Percentiles rank a stretch among this genome's conserved stretches.
phyloP scores from a whole-genome alignment of 2,329 filamentous ascomycete species.

The Bipolaris victoriae region DNA sequence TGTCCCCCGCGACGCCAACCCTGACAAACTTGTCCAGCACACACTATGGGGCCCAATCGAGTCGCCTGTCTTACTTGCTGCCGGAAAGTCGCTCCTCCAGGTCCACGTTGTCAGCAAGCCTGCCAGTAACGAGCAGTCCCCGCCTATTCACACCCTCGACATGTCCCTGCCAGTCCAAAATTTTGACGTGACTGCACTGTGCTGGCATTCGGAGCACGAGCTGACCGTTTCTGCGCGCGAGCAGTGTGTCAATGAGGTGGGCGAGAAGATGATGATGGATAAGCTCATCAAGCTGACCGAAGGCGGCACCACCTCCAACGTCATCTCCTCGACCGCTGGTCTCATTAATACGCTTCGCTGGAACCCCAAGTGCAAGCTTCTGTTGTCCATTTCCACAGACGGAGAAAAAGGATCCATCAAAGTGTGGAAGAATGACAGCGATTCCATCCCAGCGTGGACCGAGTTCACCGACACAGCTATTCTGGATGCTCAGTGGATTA shows the following conservation, averaged over 20 bases:
- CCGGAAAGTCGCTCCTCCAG: slow-evolving; percentile 45
- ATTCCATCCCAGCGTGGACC: slow-evolving; percentile 50
- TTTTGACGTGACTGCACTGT: slow-evolving; percentile 46
- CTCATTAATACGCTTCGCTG: slow-evolving; percentile 47
- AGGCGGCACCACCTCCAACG: slow-evolving; percentile 37
- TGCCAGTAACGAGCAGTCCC: slow-evolving; percentile 6
- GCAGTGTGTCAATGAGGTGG: slow-evolving; percentile 44
- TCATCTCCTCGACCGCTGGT: slow-evolving; percentile 47
- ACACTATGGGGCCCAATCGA: slow-evolving; percentile 46
- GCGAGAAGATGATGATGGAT: slow-evolving; percentile 48
- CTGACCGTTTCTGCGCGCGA: slow-evolving; percentile 45
- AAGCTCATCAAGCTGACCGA: slow-evolving; percentile 46
- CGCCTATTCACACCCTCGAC: slow-evolving; percentile 28
- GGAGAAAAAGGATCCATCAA: slow-evolving; percentile 49
- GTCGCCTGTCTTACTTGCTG: slow-evolving; percentile 41
- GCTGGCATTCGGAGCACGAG: slow-evolving; percentile 45
- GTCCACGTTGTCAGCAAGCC: slow-evolving; percentile 39
- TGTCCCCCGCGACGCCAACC: slow-evolving; percentile 30
- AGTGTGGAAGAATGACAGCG: slow-evolving; percentile 46
- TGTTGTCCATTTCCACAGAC: slow-evolving; percentile 49
- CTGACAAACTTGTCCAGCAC: slow-evolving; percentile 36
- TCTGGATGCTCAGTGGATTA: slow-evolving; percentile 54
- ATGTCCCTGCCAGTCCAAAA: slow-evolving; percentile 38
- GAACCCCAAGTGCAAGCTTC: slow-evolving; percentile 42
- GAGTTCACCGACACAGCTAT: slow-evolving; percentile 51